Base-by-base conservation (phyloP, 352 stramenopile genomes). In the Phytopythium helicoides region DNA sequence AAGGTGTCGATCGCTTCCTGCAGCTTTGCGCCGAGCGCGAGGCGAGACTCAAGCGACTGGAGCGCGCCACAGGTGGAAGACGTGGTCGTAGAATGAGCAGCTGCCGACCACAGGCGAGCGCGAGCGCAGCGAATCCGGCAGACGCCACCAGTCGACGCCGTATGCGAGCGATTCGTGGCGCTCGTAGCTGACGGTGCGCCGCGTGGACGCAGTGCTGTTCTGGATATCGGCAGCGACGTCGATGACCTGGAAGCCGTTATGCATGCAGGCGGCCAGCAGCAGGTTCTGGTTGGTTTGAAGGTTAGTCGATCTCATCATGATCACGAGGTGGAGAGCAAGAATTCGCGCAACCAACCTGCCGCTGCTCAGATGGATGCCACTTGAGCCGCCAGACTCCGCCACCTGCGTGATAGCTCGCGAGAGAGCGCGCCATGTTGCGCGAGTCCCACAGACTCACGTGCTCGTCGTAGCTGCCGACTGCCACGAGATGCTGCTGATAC, bases 401-500 rank as follows among this genome's bases (percentile, higher is more conserved):
- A 16, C 81, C 84, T 6, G 80, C 86, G 33, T 54, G 48, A 51
- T 71, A 64, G 14, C 60, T 67, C 5, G 64, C 55, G 31, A 90
- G 54, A 22, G 85, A 75, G 12, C 52, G 42, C 23, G 51, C 66
- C 84, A 91, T 89, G 42, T 64, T 71, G 46, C 85, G 82, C 21
- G 67, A 54, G 54, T 94, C 85, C 85, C 85, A 94, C 42, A 92
- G 62, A 50, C 71, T 86, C 34, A 93, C 61, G 44, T 80, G 62
- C 54, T 93, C 82, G 57, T 94, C 85, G 66, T 93, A 94, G 73
- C 85, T 94, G 36, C 85, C 85, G 11, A 93, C 76, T 6, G 77
- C 85, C 49, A 92, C 68, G 22, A 92, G 56, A 15, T 68, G 56
- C 46, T 80, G 67, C 42, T 87, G 47, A 34, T 86, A 56, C 51